Percentiles rank a stretch among this genome's conserved stretches.
Evolutionary conservation across 2,329 filamentous ascomycete genomes (phyloP).

Genomic region (Fusarium sp.): DNA sequence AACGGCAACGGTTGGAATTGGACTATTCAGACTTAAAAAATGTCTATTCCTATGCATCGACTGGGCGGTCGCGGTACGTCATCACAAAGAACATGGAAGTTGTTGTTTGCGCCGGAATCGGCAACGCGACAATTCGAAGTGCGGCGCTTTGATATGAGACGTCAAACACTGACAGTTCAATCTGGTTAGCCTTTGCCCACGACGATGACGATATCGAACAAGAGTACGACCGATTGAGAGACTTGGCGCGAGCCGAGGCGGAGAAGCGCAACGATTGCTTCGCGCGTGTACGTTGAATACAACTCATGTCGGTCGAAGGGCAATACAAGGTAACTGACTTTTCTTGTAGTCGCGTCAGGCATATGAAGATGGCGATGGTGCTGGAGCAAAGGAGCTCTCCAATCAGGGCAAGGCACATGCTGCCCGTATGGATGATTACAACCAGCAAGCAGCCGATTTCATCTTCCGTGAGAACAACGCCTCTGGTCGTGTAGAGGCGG

Average conservation of each 20-base stretch:
- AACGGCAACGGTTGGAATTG: not conserved
- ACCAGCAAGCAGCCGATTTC: conserved; percentile 89
- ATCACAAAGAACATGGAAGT: not conserved
- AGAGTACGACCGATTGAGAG: conserved; percentile 92
- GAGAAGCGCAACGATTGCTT: conserved; percentile 82
- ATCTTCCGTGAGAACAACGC: conserved; percentile 98
- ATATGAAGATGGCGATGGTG: conserved; percentile 85
- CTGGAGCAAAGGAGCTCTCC: conserved; percentile 81
- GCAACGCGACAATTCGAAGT: not conserved
- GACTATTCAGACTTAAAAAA: conserved; percentile 33
- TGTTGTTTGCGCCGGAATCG: conserved; percentile 26
- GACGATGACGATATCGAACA: conserved; percentile 74
- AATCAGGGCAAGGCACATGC: conserved; percentile 88
- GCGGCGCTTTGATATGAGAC: conserved; percentile 2
- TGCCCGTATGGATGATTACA: conserved; percentile 85
- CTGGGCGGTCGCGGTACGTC: conserved; percentile 58
- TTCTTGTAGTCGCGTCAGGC: conserved; percentile 73
- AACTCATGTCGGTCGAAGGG: not conserved
- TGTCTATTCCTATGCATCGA: conserved; percentile 56
- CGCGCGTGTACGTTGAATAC: conserved; percentile 64
- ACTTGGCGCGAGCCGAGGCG: conserved; percentile 83
- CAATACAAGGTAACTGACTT: conserved; percentile 16
- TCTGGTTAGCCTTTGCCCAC: conserved; percentile 77
- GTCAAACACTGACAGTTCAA: conserved; percentile 17
- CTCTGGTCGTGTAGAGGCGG: conserved; percentile 74